These are phyloP conservation scores for Cryptococcus sp. DNA, from an alignment of 1,284 basidiomycete genomes.

Conservation along the genomic window DNA sequence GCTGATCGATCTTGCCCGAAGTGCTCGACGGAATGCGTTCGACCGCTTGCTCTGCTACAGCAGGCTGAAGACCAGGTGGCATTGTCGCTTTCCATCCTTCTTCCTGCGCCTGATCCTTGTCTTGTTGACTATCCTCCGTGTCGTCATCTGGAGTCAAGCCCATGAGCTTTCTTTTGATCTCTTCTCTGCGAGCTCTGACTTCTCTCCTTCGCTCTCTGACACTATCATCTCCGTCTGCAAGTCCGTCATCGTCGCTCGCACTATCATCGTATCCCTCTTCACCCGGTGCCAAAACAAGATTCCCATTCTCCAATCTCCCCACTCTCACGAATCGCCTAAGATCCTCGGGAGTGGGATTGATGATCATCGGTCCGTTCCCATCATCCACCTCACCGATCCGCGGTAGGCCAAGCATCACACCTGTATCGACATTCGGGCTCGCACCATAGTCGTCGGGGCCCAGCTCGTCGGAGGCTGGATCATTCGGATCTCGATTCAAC, in stretches of 20 bases:
- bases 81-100: slow-evolving; percentile 11
- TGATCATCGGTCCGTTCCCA: slow-evolving; percentile 30
- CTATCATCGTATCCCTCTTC: slow-evolving; percentile 37
- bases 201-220: slow-evolving; percentile 11
- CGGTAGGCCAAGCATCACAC: slow-evolving; percentile 44
- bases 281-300: slow-evolving; percentile 48
- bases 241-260: slow-evolving; percentile 21
- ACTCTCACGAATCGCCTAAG: slow-evolving; percentile 45
- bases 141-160: slow-evolving; percentile 8
- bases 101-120: slow-evolving; percentile 1
- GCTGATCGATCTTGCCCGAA: too few relatives aligned
- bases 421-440: slow-evolving; percentile 7
- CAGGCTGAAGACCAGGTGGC: slow-evolving; percentile 9
- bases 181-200: slow-evolving; percentile 16
- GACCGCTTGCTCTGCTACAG: background rate
- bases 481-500: slow-evolving; percentile 26
- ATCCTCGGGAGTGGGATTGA: slow-evolving; percentile 48
- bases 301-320: slow-evolving; percentile 49
- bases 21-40: too few relatives aligned
- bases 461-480: slow-evolving; percentile 6
- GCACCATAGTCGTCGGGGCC: slow-evolving; percentile 1
- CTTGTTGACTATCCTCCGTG: slow-evolving; percentile 3
- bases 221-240: slow-evolving; percentile 1
- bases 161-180: slow-evolving; percentile 24
- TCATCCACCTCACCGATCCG: slow-evolving; percentile 21